phyloP scores from a whole-genome alignment of 192 early-diverging fungal genomes.

The Podila horticola region DNA sequence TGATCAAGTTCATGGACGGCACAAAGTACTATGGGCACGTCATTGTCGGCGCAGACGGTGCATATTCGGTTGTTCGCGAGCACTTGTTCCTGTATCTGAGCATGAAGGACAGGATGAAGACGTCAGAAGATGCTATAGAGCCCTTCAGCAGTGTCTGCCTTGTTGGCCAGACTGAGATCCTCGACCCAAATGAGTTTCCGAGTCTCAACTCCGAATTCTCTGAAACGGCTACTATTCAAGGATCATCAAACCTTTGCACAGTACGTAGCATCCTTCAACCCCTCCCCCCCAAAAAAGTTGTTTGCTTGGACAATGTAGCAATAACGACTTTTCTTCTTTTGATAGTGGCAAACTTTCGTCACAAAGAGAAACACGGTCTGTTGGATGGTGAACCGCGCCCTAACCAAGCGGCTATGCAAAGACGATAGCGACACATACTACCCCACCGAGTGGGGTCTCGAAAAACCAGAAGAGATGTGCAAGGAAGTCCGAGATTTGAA shows the following conservation, averaged over 20 bases:
- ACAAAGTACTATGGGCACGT: too few relatives aligned
- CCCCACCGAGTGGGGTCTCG: constrained; percentile 23
- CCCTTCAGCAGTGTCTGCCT: neutral
- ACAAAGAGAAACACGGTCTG: constrained; percentile 3
- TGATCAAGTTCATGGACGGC: too few relatives aligned
- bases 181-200: neutral
- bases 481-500: constrained; percentile 20
- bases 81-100: neutral
- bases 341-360: constrained; percentile 20
- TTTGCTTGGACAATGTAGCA: too few relatives aligned
- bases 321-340: too few relatives aligned
- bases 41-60: neutral
- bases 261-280: neutral
- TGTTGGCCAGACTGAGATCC: neutral
- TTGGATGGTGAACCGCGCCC: constrained; percentile 8
- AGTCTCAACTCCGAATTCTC: too few relatives aligned
- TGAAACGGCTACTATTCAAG: neutral
- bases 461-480: constrained; percentile 13
- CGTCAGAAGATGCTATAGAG: neutral
- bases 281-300: too few relatives aligned
- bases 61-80: neutral
- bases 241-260: neutral
- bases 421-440: constrained; percentile 7
- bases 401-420: neutral
- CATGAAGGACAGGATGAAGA: neutral